phyloP scores from a whole-genome alignment of 768 basidiomycete genomes.

The Fomitopsis serialis region DNA sequence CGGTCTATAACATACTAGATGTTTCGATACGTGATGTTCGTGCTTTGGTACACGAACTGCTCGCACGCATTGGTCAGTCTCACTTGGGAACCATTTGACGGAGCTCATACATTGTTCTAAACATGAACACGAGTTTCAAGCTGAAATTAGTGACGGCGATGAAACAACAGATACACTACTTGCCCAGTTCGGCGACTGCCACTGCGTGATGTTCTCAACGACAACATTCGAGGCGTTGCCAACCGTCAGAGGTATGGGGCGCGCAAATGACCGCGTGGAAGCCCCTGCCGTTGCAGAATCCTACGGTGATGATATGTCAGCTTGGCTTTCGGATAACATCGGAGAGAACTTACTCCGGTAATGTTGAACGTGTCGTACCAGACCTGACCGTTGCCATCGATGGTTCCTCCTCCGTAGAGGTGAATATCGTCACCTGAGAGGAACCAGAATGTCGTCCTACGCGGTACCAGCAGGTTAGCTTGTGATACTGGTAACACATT shows the following conservation, averaged over 20 bases:
- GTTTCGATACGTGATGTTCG: slow-evolving; percentile 34
- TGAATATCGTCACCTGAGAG: slow-evolving; percentile 31
- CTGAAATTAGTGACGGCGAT: not conserved
- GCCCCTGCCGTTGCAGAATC: slow-evolving; percentile 36
- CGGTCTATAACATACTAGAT: slow-evolving; percentile 24
- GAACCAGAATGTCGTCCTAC: slow-evolving; percentile 36
- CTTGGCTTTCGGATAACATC: not conserved
- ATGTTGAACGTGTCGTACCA: slow-evolving; percentile 30
- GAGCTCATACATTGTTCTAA: slow-evolving; percentile 23
- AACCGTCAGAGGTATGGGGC: slow-evolving; percentile 41
- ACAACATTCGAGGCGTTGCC: slow-evolving; percentile 37
- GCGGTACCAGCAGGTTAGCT: slow-evolving; percentile 18
- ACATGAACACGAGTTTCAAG: not conserved
- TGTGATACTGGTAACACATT: not conserved
- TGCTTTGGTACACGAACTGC: slow-evolving; percentile 38
- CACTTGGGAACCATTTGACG: not conserved
- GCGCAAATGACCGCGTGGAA: slow-evolving; percentile 37
- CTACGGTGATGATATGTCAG: slow-evolving; percentile 7
- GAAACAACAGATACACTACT: too few relatives aligned
- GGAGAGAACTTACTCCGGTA: slow-evolving; percentile 10
- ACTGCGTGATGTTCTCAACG: slow-evolving; percentile 32
- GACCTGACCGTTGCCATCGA: slow-evolving; percentile 43
- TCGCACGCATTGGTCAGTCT: not conserved
- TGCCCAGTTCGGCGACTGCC: too few relatives aligned
- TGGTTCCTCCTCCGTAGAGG: slow-evolving; percentile 39